Base-by-base conservation (phyloP, 2,329 filamentous ascomycete genomes). In the Dothideomycetidae sp. region DNA sequence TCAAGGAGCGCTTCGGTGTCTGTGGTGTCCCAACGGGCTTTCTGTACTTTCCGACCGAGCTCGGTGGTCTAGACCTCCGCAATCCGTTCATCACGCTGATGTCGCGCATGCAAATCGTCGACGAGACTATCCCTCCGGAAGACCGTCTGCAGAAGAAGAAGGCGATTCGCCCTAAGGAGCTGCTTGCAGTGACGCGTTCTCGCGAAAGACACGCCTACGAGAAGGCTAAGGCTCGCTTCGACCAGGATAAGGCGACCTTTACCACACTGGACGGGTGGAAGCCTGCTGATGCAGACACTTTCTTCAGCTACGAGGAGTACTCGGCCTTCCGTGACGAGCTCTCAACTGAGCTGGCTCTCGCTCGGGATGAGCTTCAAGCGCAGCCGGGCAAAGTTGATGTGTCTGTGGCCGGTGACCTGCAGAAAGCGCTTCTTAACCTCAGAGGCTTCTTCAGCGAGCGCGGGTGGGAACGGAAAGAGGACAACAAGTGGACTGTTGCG, bases 31-130 rank as follows among this genome's bases (percentile, higher is more conserved):
- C 37, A 21, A 34, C 37, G 16, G 37, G 37, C 21, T 39, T 39
- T 42, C 62, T 70, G 46, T 70, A 64, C 47, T 68, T 68, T 44
- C 67, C 67, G 1, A 54, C 66, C 23, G 62, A 67, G 39, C 56
- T 70, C 7, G 67, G 67, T 4, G 67, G 67, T 1, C 52, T 70
- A 3, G 63, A 63, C 7, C 54, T 71, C 5, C 56, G 61, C 33
- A 70, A 67, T 23, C 66, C 67, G 0, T 67, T 69, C 41, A 59
- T 71, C 14, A 47, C 53, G 1, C 58, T 68, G 3, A 54, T 70
- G 10, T 56, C 62, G 15, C 66, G 68, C 59, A 61, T 51, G 36
- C 61, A 59, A 63, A 3, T 60, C 63, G 42, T 5, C 21, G 33
- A 36, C 33, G 12, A 16, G 5, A 7, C 21, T 66, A 7, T 26